phyloP scores from a whole-genome alignment of 805 yeast species.

The Alloascoidea hylecoeti region DNA sequence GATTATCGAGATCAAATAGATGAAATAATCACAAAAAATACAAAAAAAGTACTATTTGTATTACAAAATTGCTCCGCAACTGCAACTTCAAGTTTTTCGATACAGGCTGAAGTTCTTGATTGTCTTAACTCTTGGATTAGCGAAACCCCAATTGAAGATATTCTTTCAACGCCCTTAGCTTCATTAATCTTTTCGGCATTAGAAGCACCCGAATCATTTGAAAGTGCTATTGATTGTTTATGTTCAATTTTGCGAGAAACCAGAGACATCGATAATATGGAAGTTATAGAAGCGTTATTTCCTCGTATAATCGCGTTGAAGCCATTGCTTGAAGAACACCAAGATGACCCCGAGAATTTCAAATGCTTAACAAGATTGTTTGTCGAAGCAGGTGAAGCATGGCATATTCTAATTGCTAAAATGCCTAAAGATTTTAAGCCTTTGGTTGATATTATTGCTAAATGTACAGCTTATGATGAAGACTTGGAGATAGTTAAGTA shows the following conservation, averaged over 20 bases:
- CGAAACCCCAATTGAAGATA: conserved; percentile 63
- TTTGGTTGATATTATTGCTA: conserved; percentile 57
- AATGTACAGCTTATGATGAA: conserved; percentile 57
- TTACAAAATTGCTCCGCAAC: conserved; percentile 32
- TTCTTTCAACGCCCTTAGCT: conserved; percentile 55
- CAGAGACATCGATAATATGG: conserved; percentile 41
- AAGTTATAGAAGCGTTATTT: conserved; percentile 51
- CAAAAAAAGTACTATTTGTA: conserved; percentile 51
- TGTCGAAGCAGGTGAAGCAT: conserved; percentile 88
- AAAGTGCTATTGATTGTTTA: conserved; percentile 78
- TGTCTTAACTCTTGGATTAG: conserved; percentile 85
- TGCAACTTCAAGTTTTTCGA: conserved; percentile 13
- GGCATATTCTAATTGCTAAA: conserved; percentile 80
- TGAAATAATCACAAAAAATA: conserved; percentile 50
- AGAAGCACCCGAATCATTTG: conserved; percentile 51
- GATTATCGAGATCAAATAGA: conserved; percentile 56
- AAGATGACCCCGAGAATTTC: conserved; percentile 47
- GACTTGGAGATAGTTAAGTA: conserved; percentile 84
- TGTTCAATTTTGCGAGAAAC: conserved; percentile 73
- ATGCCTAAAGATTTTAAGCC: conserved; percentile 57
- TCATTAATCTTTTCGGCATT: conserved; percentile 54
- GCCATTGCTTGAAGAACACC: conserved; percentile 27
- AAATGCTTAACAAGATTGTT: conserved; percentile 63
- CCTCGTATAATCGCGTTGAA: conserved; percentile 53
- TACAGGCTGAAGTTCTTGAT: conserved; percentile 37